A percentile compares a stretch with the other conserved stretches of the same genome.
These are phyloP conservation scores for Kodamaea sagamina DNA, from an alignment of 805 yeast species.

Conservation along the genomic window DNA sequence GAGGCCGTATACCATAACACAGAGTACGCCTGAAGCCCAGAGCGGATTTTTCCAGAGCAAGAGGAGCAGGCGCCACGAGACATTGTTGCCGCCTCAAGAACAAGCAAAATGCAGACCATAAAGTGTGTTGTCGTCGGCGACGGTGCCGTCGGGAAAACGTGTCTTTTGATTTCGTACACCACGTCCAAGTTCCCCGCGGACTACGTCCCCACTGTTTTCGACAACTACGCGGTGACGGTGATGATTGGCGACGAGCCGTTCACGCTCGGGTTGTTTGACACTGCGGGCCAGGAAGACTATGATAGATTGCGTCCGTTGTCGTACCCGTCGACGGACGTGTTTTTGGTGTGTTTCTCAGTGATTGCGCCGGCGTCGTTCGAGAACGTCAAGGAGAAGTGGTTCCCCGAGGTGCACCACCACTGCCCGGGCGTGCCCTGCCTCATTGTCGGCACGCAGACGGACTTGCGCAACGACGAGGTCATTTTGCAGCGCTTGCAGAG, in stretches of 20 bases:
- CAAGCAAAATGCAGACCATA: slow-evolving; percentile 52
- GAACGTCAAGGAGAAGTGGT: slow-evolving; percentile 97
- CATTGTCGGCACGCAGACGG: slow-evolving; percentile 96
- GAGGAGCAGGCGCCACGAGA: slow-evolving; percentile 1
- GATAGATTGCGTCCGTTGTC: slow-evolving; percentile 95
- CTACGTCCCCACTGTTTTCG: slow-evolving; percentile 98
- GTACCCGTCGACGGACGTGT: slow-evolving; percentile 96
- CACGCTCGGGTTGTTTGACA: slow-evolving; percentile 94
- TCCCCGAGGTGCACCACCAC: slow-evolving; percentile 94
- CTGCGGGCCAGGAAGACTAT: slow-evolving; percentile 99
- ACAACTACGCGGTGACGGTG: slow-evolving; percentile 90
- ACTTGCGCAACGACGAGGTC: slow-evolving; percentile 89
- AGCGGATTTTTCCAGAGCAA: background rate
- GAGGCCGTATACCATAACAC: slow-evolving; percentile 5
- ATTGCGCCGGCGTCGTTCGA: slow-evolving; percentile 97
- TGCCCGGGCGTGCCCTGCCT: slow-evolving; percentile 98
- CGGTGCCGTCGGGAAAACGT: slow-evolving; percentile 99
- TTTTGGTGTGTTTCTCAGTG: slow-evolving; percentile 92
- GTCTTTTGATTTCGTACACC: slow-evolving; percentile 92
- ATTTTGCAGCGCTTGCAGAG: slow-evolving; percentile 87
- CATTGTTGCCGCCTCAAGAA: slow-evolving; percentile 7
- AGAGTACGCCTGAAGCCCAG: background rate
- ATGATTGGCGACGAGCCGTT: slow-evolving; percentile 98
- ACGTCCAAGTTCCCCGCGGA: slow-evolving; percentile 97
- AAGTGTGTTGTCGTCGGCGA: slow-evolving; percentile 99